Conservation (phyloP, 192 early-diverging fungal species). For the Coemansia sp. region DNA sequence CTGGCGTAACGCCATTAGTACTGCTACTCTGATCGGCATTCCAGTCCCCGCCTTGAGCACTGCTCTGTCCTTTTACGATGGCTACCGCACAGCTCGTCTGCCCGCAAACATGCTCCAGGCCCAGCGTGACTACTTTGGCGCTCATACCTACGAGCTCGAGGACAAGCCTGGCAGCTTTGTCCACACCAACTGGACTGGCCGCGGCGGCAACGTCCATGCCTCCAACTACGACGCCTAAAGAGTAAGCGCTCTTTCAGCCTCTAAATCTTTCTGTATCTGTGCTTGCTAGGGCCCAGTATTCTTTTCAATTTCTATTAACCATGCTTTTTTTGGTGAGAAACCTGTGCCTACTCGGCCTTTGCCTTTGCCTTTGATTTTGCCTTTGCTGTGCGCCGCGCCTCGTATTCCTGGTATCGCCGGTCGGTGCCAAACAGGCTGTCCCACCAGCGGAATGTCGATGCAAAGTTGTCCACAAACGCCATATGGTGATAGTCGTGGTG, state of each 20-base stretch:
- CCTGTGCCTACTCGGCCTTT: constrained; percentile 16
- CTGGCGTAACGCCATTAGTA: constrained; percentile 85
- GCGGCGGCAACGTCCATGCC: constrained; percentile 76
- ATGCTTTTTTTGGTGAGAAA: not conserved
- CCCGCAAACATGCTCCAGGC: constrained; percentile 98
- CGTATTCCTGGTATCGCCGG: constrained; percentile 62
- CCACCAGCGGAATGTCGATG: constrained; percentile 86
- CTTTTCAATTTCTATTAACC: not conserved
- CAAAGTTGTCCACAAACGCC: constrained; percentile 62
- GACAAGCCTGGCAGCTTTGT: constrained; percentile 68
- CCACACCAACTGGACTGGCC: constrained; percentile 99
- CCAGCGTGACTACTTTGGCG: constrained; percentile 98
- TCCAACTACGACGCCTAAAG: constrained; percentile 69
- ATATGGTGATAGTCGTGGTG: constrained; percentile 79
- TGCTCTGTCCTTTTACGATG: constrained; percentile 96
- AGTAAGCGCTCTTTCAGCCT: not conserved
- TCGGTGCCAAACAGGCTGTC: constrained; percentile 85
- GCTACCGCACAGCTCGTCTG: constrained; percentile 84
- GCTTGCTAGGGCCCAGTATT: not conserved
- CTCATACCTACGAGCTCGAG: constrained; percentile 91
- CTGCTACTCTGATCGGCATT: constrained; percentile 79
- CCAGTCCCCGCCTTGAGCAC: constrained; percentile 88
- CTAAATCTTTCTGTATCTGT: not conserved
- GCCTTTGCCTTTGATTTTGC: constrained; percentile 16
- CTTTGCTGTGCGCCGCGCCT: constrained; percentile 34